Conservation (phyloP, 1,284 basidiomycete species). For the Ceratobasidium sp. region DNA sequence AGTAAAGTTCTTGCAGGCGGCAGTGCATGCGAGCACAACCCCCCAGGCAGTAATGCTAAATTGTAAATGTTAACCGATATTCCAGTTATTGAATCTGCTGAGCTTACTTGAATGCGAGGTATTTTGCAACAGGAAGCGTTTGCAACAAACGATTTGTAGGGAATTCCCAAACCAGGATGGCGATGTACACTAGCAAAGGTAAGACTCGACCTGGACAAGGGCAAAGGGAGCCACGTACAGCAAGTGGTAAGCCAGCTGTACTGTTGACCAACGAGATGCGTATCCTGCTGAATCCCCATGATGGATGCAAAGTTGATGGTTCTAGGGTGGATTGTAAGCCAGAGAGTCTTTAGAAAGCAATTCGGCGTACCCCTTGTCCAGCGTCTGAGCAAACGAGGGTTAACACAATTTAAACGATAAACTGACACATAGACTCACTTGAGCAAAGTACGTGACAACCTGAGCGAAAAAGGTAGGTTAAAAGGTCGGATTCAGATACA, state of each 20-base stretch:
- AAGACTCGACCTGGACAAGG: neutral
- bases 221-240: slow-evolving; percentile 50
- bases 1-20: slow-evolving; percentile 58
- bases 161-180: slow-evolving; percentile 59
- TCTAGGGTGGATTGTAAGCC: neutral
- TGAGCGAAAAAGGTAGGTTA: neutral
- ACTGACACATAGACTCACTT: neutral
- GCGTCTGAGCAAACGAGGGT: slow-evolving; percentile 51
- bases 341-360: neutral
- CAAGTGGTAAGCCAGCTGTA: slow-evolving; percentile 62
- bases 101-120: slow-evolving; percentile 57
- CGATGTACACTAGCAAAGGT: slow-evolving; percentile 55
- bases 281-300: slow-evolving; percentile 61
- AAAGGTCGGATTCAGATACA: neutral
- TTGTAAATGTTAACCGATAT: slow-evolving; percentile 4
- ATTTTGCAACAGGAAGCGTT: slow-evolving; percentile 59
- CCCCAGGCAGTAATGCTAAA: slow-evolving; percentile 59
- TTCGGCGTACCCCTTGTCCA: slow-evolving; percentile 56
- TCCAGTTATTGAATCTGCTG: neutral
- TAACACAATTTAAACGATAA: no score
- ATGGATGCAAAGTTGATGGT: slow-evolving; percentile 64
- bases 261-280: slow-evolving; percentile 58
- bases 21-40: slow-evolving; percentile 59
- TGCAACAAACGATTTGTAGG: slow-evolving; percentile 60
- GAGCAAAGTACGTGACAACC: slow-evolving; percentile 59